These are phyloP conservation scores for Diaporthe vaccinii DNA, from an alignment of 2,329 filamentous ascomycete genomes.

Conservation along the genomic window DNA sequence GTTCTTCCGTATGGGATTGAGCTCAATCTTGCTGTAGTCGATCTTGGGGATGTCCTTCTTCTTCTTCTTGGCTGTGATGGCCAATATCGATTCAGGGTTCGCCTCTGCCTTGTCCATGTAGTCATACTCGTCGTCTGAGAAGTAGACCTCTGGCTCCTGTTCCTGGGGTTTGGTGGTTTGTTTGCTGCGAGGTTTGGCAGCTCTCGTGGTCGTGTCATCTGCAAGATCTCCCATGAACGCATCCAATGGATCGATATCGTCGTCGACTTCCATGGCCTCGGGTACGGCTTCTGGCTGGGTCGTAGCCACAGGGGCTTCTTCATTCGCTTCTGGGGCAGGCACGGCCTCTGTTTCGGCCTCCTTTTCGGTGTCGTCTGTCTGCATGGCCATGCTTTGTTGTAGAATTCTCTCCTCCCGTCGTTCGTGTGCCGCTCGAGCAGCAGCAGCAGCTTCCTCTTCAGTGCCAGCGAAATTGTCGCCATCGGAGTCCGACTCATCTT, in stretches of 20 bases:
- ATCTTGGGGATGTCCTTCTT: constrained; percentile 95
- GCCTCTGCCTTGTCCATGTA: constrained; percentile 63
- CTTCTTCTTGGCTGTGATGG: constrained; percentile 77
- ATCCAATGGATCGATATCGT: constrained; percentile 89
- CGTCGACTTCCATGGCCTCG: constrained; percentile 73
- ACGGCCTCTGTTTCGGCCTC: constrained; percentile 42
- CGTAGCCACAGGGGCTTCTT: constrained; percentile 42
- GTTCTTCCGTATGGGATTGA: constrained; percentile 89
- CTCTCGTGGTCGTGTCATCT: constrained; percentile 57
- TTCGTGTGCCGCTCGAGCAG: constrained; percentile 87
- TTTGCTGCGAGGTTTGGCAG: constrained; percentile 49
- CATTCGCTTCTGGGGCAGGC: constrained; percentile 41
- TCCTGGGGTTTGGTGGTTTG: constrained; percentile 61
- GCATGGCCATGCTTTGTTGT: constrained; percentile 61
- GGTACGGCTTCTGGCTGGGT: constrained; percentile 34
- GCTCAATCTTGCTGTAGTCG: constrained; percentile 88
- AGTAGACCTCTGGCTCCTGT: constrained; percentile 85
- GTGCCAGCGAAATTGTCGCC: constrained; percentile 83
- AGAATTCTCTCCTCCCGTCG: constrained; percentile 79
- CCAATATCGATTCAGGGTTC: constrained; percentile 63
- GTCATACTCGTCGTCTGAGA: constrained; percentile 84
- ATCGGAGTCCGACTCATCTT: constrained; percentile 75
- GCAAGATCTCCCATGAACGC: constrained; percentile 90
- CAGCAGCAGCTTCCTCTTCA: constrained; percentile 90
- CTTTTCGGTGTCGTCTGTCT: constrained; percentile 56